Base-by-base conservation (phyloP, 129 eudicot genomes). In the Artemisia annua region DNA sequence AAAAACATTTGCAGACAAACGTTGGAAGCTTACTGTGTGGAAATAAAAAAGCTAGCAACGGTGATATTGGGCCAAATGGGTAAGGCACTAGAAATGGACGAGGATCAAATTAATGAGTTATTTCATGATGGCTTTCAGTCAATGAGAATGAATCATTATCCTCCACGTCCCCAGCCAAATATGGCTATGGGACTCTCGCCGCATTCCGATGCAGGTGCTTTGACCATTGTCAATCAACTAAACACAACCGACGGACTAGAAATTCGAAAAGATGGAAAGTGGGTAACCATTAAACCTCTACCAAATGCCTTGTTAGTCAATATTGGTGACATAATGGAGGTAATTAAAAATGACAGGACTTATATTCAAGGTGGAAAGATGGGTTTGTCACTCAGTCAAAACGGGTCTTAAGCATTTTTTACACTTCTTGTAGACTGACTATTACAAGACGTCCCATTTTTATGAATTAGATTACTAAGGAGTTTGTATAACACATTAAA, bases 241-340 rank as follows among this genome's bases (percentile, higher is more conserved):
- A 72, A 72, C 44, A 22, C 24, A 19, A 59, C 58, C 11, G 58
- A 30, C 0, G 76, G 76, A 57, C 76, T 72, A 26, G 58, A 72
- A n/a, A 59, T 72, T 22, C 49, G 30, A 52, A 72, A 72, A n/a
- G 67, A 72, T 48, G 76, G 76, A 58, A 72, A 59, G 12, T 72
- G 76, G 76, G 58, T 72, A 14, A 72, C 76, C 58, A 11, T 72
- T 59, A 46, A 72, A 58, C 76, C 76, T 58, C 67, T 30, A 20
- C 44, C 48, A 1, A 32, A 58, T 59, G 67, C 67, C 6, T 14
- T 72, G 5, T 58, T 72, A 8, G 76, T 72, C 58, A 72, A 72
- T 67, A 16, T 72, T 59, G 76, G 76, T 20, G 67, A 72, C 76
- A 72, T 72, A 46, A 14, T 72, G 57, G 76, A 72, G 76, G 76